Evolutionary conservation across 2,329 filamentous ascomycete species (phyloP).

Genomic region (Triangularia setosa): DNA sequence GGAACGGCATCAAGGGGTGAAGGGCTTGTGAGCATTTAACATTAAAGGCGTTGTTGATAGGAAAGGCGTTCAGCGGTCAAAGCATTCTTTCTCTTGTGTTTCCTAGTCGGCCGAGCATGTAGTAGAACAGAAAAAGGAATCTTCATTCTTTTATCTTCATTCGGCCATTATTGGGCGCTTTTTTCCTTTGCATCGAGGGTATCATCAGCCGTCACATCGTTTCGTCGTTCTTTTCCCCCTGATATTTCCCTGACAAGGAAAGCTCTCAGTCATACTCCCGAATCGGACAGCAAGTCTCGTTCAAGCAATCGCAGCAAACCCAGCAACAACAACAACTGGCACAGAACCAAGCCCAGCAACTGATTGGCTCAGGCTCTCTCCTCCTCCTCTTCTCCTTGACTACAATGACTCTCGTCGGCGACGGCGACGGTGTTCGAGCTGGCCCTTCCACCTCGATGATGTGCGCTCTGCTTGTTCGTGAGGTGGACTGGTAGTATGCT

Average conservation of each 20-base stretch:
- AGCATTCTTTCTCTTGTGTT: not conserved
- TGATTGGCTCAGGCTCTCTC: not conserved
- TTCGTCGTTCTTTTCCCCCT: constrained; percentile 25
- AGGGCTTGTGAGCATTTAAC: not conserved
- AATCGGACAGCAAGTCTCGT: constrained; percentile 15
- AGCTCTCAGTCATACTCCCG: constrained; percentile 13
- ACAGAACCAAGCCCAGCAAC: constrained; percentile 15
- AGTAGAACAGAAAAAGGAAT: not conserved
- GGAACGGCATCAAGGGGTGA: not conserved
- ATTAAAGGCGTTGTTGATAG: not conserved
- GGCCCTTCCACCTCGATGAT: constrained; percentile 12
- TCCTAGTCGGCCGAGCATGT: not conserved
- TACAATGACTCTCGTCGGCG: constrained; percentile 14
- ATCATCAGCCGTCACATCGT: not conserved
- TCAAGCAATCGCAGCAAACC: constrained; percentile 13
- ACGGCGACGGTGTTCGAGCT: constrained; percentile 10
- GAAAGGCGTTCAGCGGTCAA: not conserved
- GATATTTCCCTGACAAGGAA: not conserved
- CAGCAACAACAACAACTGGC: constrained; percentile 14
- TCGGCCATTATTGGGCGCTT: not conserved
- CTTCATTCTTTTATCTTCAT: not conserved
- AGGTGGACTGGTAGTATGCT: constrained; percentile 1
- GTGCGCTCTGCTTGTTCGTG: not conserved
- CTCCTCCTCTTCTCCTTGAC: constrained; percentile 13
- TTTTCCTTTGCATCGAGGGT: not conserved